These are phyloP conservation scores for Paulownia fortunei DNA, from an alignment of 257 asterid species.

Conservation along the genomic window DNA sequence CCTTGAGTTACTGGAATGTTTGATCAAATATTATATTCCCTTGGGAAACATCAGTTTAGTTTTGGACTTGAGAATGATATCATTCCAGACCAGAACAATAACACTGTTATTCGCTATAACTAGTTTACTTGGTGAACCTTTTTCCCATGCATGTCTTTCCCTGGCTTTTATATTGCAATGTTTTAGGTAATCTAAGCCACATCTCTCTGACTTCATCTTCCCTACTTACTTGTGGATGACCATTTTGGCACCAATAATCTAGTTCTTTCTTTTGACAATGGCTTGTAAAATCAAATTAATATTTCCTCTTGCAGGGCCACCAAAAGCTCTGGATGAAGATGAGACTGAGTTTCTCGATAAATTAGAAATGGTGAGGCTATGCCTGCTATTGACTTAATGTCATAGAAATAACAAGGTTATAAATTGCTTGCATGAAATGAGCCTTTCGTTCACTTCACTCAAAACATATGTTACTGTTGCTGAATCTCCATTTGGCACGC, in stretches of 20 bases:
- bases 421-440: constrained; percentile 15
- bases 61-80: constrained; percentile 1
- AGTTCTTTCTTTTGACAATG: constrained; percentile 4
- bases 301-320: constrained; percentile 71
- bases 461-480: background rate
- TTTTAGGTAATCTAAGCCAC: background rate
- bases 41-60: background rate
- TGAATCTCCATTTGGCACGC: constrained; percentile 16
- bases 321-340: constrained; percentile 97
- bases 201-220: constrained; percentile 13
- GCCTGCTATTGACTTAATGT: constrained; percentile 21
- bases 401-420: background rate
- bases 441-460: constrained; percentile 13
- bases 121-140: background rate
- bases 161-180: constrained; percentile 7
- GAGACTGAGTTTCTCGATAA: constrained; percentile 94
- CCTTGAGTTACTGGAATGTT: background rate
- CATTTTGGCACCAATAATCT: constrained; percentile 3
- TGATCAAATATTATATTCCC: background rate
- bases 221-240: background rate
- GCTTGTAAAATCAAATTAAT: constrained; percentile 4
- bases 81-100: constrained; percentile 20
- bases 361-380: constrained; percentile 67
- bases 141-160: constrained; percentile 10
- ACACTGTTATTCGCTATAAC: background rate